Conservation (phyloP, 1,284 basidiomycete genomes). For the Heliocybe sulcata region DNA sequence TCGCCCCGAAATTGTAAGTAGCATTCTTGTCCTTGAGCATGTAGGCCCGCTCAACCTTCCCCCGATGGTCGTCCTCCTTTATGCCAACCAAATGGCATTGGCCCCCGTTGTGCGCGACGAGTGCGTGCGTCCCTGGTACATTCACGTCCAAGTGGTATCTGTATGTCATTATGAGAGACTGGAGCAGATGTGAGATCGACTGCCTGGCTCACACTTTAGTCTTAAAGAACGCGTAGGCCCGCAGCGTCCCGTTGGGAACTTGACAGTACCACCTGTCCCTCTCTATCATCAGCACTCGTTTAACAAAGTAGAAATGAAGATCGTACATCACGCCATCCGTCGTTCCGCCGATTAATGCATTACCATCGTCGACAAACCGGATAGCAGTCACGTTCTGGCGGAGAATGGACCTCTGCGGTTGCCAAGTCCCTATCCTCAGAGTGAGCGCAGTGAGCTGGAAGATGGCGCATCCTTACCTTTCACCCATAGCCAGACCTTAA, state of each 20-base stretch:
- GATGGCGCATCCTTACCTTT: slow-evolving; percentile 34
- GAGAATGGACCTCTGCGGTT: slow-evolving; percentile 47
- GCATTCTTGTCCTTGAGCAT: slow-evolving; percentile 28
- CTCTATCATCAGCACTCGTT: slow-evolving; percentile 10
- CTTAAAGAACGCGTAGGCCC: slow-evolving; percentile 47
- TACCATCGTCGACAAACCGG: slow-evolving; percentile 52
- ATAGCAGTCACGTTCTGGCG: slow-evolving; percentile 55
- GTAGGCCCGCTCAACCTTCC: slow-evolving; percentile 45
- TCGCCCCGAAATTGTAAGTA: slow-evolving; percentile 33
- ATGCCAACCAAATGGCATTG: slow-evolving; percentile 42
- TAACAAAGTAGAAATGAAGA: slow-evolving; percentile 3
- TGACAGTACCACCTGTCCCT: slow-evolving; percentile 50
- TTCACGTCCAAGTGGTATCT: slow-evolving; percentile 48
- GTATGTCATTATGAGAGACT: background rate
- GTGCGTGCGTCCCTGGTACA: slow-evolving; percentile 34
- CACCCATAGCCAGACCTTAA: slow-evolving; percentile 57
- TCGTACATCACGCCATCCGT: slow-evolving; percentile 59
- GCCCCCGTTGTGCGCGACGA: slow-evolving; percentile 44
- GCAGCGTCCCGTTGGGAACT: slow-evolving; percentile 54
- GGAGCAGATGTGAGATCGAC: slow-evolving; percentile 1
- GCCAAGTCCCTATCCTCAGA: slow-evolving; percentile 40
- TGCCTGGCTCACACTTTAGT: slow-evolving; percentile 35
- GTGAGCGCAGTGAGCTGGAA: background rate
- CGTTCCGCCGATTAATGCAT: slow-evolving; percentile 57
- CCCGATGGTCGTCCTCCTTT: slow-evolving; percentile 35